phyloP scores from a whole-genome alignment of 805 yeast genomes.

The Suhomyces kilbournensis region DNA sequence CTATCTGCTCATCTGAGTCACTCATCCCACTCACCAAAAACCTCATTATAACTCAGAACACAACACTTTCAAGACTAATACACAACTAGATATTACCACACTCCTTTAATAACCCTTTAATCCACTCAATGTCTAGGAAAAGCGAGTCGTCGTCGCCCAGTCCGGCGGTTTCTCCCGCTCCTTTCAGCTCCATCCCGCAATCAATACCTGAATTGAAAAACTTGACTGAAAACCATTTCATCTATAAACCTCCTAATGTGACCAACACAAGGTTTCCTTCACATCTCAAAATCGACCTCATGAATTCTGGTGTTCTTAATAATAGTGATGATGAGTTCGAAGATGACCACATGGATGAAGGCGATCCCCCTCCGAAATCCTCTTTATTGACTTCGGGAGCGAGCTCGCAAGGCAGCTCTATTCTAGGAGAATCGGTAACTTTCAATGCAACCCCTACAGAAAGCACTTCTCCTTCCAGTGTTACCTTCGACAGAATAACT shows the following conservation, averaged over 20 bases:
- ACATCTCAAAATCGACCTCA: constrained; percentile 2
- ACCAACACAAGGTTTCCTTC: constrained; percentile 1
- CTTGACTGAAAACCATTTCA: background rate
- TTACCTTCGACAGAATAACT: constrained; percentile 31
- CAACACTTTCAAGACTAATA: background rate
- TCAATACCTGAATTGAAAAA: background rate
- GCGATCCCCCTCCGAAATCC: background rate
- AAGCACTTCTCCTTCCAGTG: constrained; percentile 14
- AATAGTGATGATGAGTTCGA: background rate
- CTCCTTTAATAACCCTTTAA: background rate
- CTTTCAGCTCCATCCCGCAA: background rate
- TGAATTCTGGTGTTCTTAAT: background rate
- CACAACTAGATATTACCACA: background rate
- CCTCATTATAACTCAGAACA: background rate
- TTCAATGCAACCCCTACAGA: constrained; percentile 4
- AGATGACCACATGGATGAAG: background rate
- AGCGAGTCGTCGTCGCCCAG: background rate
- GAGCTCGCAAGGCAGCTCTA: background rate
- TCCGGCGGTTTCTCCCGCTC: background rate
- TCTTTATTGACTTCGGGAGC: background rate
- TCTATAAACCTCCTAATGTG: background rate
- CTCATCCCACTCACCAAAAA: background rate
- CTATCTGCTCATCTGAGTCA: background rate
- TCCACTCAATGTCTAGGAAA: background rate
- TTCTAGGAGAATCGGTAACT: constrained; percentile 5